A percentile compares a stretch with the other conserved stretches of the same genome.
phyloP scores from a whole-genome alignment of 2,329 filamentous ascomycete species.

The Calonectria henricotiae region DNA sequence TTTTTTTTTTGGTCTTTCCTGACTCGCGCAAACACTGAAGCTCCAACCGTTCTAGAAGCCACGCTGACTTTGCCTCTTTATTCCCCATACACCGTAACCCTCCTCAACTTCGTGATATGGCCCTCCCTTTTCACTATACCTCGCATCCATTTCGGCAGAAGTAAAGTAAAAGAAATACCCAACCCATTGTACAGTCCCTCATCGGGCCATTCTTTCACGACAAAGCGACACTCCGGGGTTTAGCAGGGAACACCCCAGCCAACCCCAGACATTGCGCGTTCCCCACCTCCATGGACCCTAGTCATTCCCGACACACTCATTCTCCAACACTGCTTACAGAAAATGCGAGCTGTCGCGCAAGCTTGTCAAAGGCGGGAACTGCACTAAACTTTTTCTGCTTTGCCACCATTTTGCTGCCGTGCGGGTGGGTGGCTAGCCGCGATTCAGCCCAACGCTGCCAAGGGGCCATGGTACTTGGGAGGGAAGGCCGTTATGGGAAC shows the following conservation, averaged over 20 bases:
- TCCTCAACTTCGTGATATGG: background rate
- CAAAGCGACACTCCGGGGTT: background rate
- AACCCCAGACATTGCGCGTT: conserved; percentile 9
- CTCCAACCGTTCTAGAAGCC: conserved; percentile 5
- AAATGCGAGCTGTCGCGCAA: conserved; percentile 6
- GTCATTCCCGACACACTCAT: background rate
- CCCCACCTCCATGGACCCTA: conserved; percentile 4
- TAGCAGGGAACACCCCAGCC: conserved; percentile 20
- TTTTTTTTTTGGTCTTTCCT: conserved; percentile 7
- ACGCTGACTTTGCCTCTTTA: background rate
- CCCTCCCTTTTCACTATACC: background rate
- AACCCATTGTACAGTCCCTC: conserved; percentile 9
- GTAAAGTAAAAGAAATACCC: conserved; percentile 8
- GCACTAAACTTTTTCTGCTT: conserved; percentile 22
- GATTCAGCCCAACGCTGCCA: conserved; percentile 6
- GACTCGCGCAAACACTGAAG: conserved; percentile 6
- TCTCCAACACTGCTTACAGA: conserved; percentile 20
- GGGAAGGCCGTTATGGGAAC: conserved; percentile 9
- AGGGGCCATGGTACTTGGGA: conserved; percentile 17
- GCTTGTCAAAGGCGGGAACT: conserved; percentile 22
- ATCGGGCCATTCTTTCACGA: conserved; percentile 3
- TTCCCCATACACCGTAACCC: background rate
- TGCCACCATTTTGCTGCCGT: conserved; percentile 18
- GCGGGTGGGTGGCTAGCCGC: background rate
- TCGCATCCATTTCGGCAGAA: background rate